Conservation (phyloP, 2,329 filamentous ascomycete genomes). For the Tricladium varicosporioides region DNA sequence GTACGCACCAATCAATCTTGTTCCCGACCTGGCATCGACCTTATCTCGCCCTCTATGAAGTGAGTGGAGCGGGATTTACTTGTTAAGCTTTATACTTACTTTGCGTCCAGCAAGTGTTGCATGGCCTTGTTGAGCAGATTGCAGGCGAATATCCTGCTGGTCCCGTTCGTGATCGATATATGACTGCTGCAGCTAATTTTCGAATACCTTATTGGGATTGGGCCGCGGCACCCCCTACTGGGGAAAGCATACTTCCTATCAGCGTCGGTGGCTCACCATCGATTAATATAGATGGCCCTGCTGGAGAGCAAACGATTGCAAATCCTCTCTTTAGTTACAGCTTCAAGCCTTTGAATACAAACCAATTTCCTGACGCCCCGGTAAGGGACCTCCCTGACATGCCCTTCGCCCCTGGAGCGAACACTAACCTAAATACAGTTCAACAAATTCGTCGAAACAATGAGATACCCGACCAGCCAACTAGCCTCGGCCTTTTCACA, state of each 20-base stretch:
- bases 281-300: slow-evolving; percentile 54
- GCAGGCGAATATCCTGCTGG: slow-evolving; percentile 36
- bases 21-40: slow-evolving; percentile 51
- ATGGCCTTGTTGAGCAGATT: slow-evolving; percentile 44
- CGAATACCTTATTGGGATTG: slow-evolving; percentile 50
- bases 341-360: slow-evolving; percentile 43
- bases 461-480: slow-evolving; percentile 49
- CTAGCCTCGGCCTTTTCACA: slow-evolving; percentile 51
- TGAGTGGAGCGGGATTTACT: slow-evolving; percentile 27
- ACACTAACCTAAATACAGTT: slow-evolving; percentile 42
- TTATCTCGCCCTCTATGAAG: slow-evolving; percentile 55
- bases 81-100: neutral
- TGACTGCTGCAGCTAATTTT: slow-evolving; percentile 39
- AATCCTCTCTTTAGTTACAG: slow-evolving; percentile 54
- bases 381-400: slow-evolving; percentile 50
- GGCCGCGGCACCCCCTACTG: slow-evolving; percentile 44
- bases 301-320: slow-evolving; percentile 37
- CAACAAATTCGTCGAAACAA: slow-evolving; percentile 57
- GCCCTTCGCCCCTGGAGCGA: neutral
- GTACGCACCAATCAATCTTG: slow-evolving; percentile 29
- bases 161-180: slow-evolving; percentile 41
- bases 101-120: slow-evolving; percentile 49
- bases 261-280: slow-evolving; percentile 44
- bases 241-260: slow-evolving; percentile 46
- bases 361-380: slow-evolving; percentile 49